Conservation (phyloP, 1,284 basidiomycete species). For the Vanrija sp. region DNA sequence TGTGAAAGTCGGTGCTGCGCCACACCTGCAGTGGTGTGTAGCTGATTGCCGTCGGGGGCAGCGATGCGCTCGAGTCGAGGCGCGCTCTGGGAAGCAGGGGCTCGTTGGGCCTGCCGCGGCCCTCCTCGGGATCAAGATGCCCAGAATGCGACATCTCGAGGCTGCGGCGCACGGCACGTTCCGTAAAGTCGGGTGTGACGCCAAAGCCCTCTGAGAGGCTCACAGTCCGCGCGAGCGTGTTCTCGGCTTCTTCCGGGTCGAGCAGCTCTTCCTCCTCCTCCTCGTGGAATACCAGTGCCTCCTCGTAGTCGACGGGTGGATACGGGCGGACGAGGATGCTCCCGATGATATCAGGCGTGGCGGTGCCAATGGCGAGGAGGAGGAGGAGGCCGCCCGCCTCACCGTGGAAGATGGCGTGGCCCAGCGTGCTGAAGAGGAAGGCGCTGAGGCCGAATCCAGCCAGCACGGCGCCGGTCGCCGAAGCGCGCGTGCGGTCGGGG, state of each 20-base stretch:
- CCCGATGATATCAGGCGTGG: slow-evolving; percentile 65
- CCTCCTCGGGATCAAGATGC: neutral
- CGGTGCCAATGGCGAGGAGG: slow-evolving; percentile 66
- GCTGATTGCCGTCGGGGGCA: slow-evolving; percentile 24
- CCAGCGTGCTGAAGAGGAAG: slow-evolving; percentile 68
- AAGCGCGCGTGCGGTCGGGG: slow-evolving; percentile 54
- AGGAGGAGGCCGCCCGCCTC: slow-evolving; percentile 66
- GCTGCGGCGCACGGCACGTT: neutral
- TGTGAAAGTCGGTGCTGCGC: slow-evolving; percentile 63
- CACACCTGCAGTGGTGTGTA: slow-evolving; percentile 29
- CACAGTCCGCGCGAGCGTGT: slow-evolving; percentile 3
- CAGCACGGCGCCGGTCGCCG: slow-evolving; percentile 66
- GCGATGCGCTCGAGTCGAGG: slow-evolving; percentile 20
- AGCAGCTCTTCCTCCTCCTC: slow-evolving; percentile 18
- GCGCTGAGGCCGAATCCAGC: slow-evolving; percentile 81
- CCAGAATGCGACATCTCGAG: neutral
- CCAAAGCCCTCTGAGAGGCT: too few species aligned
- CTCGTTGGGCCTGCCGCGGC: neutral
- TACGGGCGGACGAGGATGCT: slow-evolving; percentile 61
- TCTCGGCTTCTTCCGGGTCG: slow-evolving; percentile 10
- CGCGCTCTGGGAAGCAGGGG: slow-evolving; percentile 8
- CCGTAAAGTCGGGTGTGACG: neutral
- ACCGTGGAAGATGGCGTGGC: slow-evolving; percentile 63
- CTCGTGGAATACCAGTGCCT: slow-evolving; percentile 7
- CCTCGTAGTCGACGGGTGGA: slow-evolving; percentile 47